Percentiles rank a stretch among this genome's conserved stretches.
phyloP scores from a whole-genome alignment of 2,329 filamentous ascomycete species.

The Tothia fuscella region DNA sequence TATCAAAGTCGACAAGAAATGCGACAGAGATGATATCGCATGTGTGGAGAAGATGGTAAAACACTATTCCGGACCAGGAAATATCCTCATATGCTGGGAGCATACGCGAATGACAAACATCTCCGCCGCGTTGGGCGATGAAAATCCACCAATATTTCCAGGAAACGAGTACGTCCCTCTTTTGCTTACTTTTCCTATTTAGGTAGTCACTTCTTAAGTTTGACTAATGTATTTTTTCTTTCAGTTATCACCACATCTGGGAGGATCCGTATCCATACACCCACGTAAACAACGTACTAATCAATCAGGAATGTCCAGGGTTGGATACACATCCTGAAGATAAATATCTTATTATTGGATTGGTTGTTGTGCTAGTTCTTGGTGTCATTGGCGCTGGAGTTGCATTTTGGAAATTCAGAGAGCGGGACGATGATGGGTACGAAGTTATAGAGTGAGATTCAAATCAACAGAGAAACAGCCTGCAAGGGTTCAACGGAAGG shows the following conservation, averaged over 20 bases:
- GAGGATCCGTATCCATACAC: conserved; percentile 40
- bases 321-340: conserved; percentile 26
- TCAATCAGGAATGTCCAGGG: conserved; percentile 43
- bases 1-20: conserved; percentile 42
- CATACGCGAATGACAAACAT: conserved; percentile 43
- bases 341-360: background rate
- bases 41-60: conserved; percentile 43
- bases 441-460: conserved; percentile 4
- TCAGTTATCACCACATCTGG: conserved; percentile 45
- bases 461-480: too few species aligned
- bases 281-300: conserved; percentile 29
- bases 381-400: background rate
- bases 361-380: background rate
- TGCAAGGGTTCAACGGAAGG: too few species aligned
- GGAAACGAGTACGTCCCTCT: conserved; percentile 12
- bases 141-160: conserved; percentile 39
- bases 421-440: background rate
- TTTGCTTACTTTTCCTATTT: background rate
- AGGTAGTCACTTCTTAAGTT: background rate
- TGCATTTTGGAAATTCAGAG: background rate
- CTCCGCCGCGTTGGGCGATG: conserved; percentile 38
- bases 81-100: conserved; percentile 53
- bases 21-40: conserved; percentile 41
- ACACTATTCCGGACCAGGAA: conserved; percentile 37
- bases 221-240: background rate